These are phyloP conservation scores for Arthrobotrys megalospora DNA, from an alignment of 2,329 filamentous ascomycete species.

Conservation along the genomic window DNA sequence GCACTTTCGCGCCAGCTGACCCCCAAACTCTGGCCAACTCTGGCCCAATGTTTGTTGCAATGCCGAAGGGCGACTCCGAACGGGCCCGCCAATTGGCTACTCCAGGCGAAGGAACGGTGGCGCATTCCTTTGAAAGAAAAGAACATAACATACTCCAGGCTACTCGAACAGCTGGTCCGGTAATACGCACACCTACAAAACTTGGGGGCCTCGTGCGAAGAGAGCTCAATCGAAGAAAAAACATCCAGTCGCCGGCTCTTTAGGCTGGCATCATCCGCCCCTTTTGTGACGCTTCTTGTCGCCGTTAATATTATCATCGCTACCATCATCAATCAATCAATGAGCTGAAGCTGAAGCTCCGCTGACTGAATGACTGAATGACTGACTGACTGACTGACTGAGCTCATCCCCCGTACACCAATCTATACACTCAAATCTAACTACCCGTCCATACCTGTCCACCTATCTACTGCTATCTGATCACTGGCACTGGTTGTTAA, in stretches of 20 bases:
- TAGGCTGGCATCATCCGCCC: conserved; percentile 36
- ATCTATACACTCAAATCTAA: not conserved
- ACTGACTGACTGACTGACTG: not conserved
- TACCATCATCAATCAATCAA: conserved; percentile 2
- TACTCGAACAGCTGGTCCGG: not conserved
- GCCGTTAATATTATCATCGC: not conserved
- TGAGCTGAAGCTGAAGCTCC: conserved; percentile 1
- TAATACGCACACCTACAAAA: conserved; percentile 20
- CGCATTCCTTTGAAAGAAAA: conserved; percentile 38
- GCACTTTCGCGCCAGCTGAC: conserved; percentile 50
- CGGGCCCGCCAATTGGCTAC: conserved; percentile 43
- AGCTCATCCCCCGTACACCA: not conserved
- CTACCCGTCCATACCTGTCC: not conserved
- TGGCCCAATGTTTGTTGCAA: conserved; percentile 41
- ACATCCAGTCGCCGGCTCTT: conserved; percentile 4
- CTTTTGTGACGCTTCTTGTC: conserved; percentile 42
- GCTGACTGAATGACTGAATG: not conserved
- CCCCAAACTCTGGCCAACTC: conserved; percentile 45
- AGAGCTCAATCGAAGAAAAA: not conserved
- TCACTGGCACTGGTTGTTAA: not conserved
- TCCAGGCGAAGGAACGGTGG: conserved; percentile 44
- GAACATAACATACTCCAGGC: conserved; percentile 4
- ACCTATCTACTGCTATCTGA: not conserved
- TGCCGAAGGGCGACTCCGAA: conserved; percentile 49
- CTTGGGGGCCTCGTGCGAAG: conserved; percentile 46